phyloP scores from a whole-genome alignment of 2,329 filamentous ascomycete genomes.

The Aspergillus bombycis region DNA sequence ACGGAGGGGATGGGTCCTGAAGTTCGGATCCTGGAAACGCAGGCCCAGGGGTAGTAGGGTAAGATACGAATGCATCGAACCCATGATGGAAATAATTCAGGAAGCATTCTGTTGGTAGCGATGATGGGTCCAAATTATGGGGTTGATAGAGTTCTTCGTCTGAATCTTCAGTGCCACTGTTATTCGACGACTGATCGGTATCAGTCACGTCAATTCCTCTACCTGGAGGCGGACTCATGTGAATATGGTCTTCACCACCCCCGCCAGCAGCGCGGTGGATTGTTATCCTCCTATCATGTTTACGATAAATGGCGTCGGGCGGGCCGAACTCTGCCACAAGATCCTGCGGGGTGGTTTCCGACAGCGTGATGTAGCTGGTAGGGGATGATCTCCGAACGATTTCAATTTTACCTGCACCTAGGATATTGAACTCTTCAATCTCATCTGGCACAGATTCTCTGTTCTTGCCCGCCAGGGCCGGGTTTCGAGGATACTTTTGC shows the following conservation, averaged over 20 bases:
- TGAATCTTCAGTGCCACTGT: slow-evolving; percentile 70
- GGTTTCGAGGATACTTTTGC: slow-evolving; percentile 73
- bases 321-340: slow-evolving; percentile 87
- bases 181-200: slow-evolving; percentile 74
- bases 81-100: slow-evolving; percentile 98
- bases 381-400: slow-evolving; percentile 71
- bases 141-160: slow-evolving; percentile 59
- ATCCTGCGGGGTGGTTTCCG: slow-evolving; percentile 89
- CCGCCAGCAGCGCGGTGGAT: slow-evolving; percentile 63
- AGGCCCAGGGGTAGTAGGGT: slow-evolving; percentile 67
- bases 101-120: slow-evolving; percentile 66
- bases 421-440: slow-evolving; percentile 76
- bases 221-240: slow-evolving; percentile 40
- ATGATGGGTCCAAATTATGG: slow-evolving; percentile 63
- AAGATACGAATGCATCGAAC: slow-evolving; percentile 90
- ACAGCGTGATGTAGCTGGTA: slow-evolving; percentile 73
- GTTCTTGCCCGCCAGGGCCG: slow-evolving; percentile 68
- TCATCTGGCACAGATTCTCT: slow-evolving; percentile 86
- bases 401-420: slow-evolving; percentile 78
- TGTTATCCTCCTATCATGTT: slow-evolving; percentile 84
- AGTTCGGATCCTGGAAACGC: slow-evolving; percentile 59
- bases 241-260: slow-evolving; percentile 32
- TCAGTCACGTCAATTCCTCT: slow-evolving; percentile 56
- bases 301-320: slow-evolving; percentile 90
- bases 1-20: slow-evolving; percentile 33